Conservation (phyloP, 805 yeast species). For the Saccharomycopsis javanensis region DNA sequence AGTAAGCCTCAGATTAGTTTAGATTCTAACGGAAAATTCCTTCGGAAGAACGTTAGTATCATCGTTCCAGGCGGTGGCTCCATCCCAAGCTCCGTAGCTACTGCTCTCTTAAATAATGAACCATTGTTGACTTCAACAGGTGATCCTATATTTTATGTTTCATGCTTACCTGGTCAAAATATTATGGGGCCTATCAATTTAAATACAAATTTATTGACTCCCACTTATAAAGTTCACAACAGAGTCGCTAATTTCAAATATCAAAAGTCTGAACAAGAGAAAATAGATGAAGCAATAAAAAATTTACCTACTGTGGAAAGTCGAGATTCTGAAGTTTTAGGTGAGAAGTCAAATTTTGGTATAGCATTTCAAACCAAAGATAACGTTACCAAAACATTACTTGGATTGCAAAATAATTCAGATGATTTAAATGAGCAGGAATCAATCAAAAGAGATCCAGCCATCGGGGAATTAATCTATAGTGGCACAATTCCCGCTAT, state of each 20-base stretch:
- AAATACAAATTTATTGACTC: conserved; percentile 10
- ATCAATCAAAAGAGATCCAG: background rate
- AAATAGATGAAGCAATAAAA: conserved; percentile 12
- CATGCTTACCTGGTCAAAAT: conserved; percentile 14
- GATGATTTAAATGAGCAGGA: background rate
- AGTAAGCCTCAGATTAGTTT: conserved; percentile 9
- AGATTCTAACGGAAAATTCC: conserved; percentile 1
- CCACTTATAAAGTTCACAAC: conserved; percentile 7
- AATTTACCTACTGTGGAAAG: conserved; percentile 5
- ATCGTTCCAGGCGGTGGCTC: conserved; percentile 19
- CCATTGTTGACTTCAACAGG: conserved; percentile 13
- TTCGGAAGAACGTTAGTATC: background rate
- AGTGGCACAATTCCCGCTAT: conserved; percentile 2
- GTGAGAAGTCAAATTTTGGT: conserved; percentile 10
- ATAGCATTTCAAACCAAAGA: conserved; percentile 5
- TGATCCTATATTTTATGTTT: conserved; percentile 17
- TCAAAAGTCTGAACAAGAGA: conserved; percentile 7
- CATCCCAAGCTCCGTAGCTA: conserved; percentile 11
- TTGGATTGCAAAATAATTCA: conserved; percentile 1
- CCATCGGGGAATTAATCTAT: background rate
- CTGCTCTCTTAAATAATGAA: conserved; percentile 16
- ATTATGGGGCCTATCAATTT: conserved; percentile 16
- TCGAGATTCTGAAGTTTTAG: background rate
- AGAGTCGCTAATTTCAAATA: background rate
- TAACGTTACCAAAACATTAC: conserved; percentile 4